These are phyloP conservation scores for Paramecium caudatum DNA, from an alignment of 73 alveolate genomes.

Conservation along the genomic window DNA sequence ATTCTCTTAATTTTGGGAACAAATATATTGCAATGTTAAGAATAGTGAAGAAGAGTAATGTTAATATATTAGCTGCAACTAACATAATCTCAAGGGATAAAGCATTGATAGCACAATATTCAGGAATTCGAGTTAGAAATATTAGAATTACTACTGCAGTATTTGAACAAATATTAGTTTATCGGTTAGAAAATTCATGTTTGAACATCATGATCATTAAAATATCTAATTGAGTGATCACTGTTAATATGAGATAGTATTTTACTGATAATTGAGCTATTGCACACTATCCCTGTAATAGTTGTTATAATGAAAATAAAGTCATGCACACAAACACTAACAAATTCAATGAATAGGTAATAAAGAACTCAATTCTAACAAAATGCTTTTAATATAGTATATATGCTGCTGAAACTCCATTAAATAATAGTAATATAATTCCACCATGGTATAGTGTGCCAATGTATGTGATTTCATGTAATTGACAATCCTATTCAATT, in stretches of 20 bases:
- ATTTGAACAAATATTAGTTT: constrained; percentile 57
- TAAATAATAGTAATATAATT: not conserved
- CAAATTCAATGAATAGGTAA: constrained; percentile 44
- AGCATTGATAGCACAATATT: constrained; percentile 57
- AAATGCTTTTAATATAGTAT: constrained; percentile 57
- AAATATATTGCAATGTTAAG: constrained; percentile 22
- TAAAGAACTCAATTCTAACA: constrained; percentile 61
- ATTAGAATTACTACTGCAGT: constrained; percentile 7
- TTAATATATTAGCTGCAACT: constrained; percentile 20
- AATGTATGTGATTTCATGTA: not conserved
- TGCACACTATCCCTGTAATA: not conserved
- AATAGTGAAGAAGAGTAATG: constrained; percentile 8
- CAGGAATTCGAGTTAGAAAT: not conserved
- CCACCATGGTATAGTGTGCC: constrained; percentile 63
- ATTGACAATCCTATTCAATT: not conserved
- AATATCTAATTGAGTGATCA: constrained; percentile 27
- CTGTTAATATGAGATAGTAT: not conserved
- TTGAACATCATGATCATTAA: constrained; percentile 60
- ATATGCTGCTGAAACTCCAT: constrained; percentile 17
- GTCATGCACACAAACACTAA: constrained; percentile 16
- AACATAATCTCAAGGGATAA: constrained; percentile 26
- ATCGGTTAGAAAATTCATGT: constrained; percentile 44
- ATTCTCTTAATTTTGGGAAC: constrained; percentile 49
- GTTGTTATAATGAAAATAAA: constrained; percentile 25
- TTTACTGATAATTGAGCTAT: constrained; percentile 3